These are phyloP conservation scores for Globisporangium barbulae DNA, from an alignment of 352 stramenopile species.

Conservation along the genomic window DNA sequence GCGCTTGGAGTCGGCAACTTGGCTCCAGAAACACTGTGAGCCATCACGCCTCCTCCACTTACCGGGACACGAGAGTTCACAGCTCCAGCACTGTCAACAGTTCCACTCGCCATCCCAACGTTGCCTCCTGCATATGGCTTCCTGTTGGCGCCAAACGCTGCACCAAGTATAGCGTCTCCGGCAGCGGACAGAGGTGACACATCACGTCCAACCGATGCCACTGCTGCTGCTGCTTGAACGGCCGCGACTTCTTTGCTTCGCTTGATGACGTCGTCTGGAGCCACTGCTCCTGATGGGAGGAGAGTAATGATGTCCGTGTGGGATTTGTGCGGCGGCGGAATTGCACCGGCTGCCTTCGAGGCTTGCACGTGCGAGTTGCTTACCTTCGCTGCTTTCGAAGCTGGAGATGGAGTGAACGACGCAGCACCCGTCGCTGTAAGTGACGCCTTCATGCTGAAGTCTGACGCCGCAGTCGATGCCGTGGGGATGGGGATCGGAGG, in stretches of 20 bases:
- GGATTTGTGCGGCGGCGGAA: constrained; percentile 69
- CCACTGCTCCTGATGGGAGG: constrained; percentile 43
- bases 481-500: constrained; percentile 66
- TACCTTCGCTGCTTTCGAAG: constrained; percentile 13
- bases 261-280: constrained; percentile 85
- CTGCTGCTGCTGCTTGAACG: constrained; percentile 66
- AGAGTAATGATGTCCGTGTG: constrained; percentile 72
- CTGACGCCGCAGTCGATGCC: constrained; percentile 9
- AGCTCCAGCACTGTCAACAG: neutral
- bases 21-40: constrained; percentile 8
- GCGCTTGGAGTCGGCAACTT: constrained; percentile 11
- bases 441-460: constrained; percentile 18
- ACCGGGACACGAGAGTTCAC: constrained; percentile 7
- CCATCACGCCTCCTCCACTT: constrained; percentile 5
- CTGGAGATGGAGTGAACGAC: constrained; percentile 15
- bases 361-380: constrained; percentile 8
- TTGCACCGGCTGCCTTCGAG: constrained; percentile 22
- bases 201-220: constrained; percentile 53
- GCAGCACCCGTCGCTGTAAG: constrained; percentile 11
- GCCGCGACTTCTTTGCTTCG: constrained; percentile 79
- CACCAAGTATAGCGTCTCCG: constrained; percentile 47
- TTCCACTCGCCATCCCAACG: constrained; percentile 8
- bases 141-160: constrained; percentile 42
- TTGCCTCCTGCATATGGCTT: constrained; percentile 35
- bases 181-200: constrained; percentile 40